A percentile compares a stretch with the other conserved stretches of the same genome.
Conservation (phyloP, 1,139 yeast species). For the Saccharomyces hybrid region DNA sequence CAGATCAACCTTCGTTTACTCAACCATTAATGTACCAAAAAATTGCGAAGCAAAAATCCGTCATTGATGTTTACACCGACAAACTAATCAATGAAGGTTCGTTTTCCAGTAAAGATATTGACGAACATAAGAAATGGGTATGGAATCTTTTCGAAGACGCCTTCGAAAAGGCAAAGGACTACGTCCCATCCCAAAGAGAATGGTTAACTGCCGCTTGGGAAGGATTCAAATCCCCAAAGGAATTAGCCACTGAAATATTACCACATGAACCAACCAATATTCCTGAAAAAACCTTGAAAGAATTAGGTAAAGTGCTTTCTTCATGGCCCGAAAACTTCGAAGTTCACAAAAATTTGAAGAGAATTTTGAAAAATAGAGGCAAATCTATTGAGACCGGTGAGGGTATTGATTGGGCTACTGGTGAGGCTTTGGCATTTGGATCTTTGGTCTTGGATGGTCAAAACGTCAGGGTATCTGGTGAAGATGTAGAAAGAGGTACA, state of each 20-base stretch:
- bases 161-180: slow-evolving; percentile 78
- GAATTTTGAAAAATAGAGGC: slow-evolving; percentile 81
- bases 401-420: slow-evolving; percentile 98
- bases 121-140: slow-evolving; percentile 96
- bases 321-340: slow-evolving; percentile 84
- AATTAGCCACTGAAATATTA: slow-evolving; percentile 87
- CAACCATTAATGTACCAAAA: slow-evolving; percentile 95
- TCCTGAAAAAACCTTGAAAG: slow-evolving; percentile 59
- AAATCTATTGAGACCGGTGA: slow-evolving; percentile 84
- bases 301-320: slow-evolving; percentile 71
- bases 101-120: slow-evolving; percentile 81
- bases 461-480: slow-evolving; percentile 96
- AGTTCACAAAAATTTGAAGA: slow-evolving; percentile 91
- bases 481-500: slow-evolving; percentile 99
- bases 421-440: slow-evolving; percentile 97
- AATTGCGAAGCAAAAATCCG: slow-evolving; percentile 82
- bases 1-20: slow-evolving; percentile 97
- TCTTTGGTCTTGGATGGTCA: slow-evolving; percentile 86
- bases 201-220: slow-evolving; percentile 99
- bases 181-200: slow-evolving; percentile 87
- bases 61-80: slow-evolving; percentile 75
- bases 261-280: slow-evolving; percentile 97
- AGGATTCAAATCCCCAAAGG: slow-evolving; percentile 96
- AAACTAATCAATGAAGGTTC: slow-evolving; percentile 79
- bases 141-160: slow-evolving; percentile 92